A percentile compares a stretch with the other conserved stretches of the same genome.
Evolutionary conservation across 2,329 filamentous ascomycete genomes (phyloP).

Genomic region (Leptographium radiaticola): DNA sequence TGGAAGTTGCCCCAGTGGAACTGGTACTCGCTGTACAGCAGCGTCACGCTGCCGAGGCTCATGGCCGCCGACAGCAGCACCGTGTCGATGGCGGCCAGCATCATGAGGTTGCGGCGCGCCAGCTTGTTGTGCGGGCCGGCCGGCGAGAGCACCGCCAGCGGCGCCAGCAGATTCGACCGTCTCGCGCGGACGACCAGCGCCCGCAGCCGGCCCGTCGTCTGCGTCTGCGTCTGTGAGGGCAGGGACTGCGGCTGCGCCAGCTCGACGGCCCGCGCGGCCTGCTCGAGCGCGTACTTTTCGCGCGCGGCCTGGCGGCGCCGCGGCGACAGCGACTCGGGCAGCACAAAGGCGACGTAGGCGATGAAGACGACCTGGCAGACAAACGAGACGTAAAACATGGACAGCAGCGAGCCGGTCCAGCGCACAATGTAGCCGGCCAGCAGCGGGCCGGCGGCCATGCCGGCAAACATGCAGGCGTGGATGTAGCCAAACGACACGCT

Average conservation of each 20-base stretch:
- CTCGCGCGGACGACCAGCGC: conserved; percentile 16
- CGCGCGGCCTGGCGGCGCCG: conserved; percentile 57
- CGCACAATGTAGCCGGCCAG: conserved; percentile 70
- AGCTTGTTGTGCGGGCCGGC: conserved; percentile 47
- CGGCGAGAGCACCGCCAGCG: conserved; percentile 67
- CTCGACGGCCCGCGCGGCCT: conserved; percentile 22
- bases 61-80: conserved; percentile 72
- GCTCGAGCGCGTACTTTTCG: conserved; percentile 46
- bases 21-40: conserved; percentile 69
- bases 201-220: background rate
- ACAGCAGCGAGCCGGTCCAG: conserved; percentile 58
- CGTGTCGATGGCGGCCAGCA: conserved; percentile 69
- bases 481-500: conserved; percentile 81
- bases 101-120: conserved; percentile 67
- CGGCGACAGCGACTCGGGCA: conserved; percentile 76
- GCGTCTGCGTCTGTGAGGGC: too few relatives aligned
- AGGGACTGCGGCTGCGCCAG: background rate
- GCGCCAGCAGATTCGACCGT: conserved; percentile 56
- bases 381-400: conserved; percentile 75
- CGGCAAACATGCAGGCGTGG: conserved; percentile 76
- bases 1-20: conserved; percentile 78
- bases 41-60: conserved; percentile 65
- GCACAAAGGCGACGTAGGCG: conserved; percentile 51
- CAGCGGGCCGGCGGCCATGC: conserved; percentile 78
- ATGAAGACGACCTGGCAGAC: conserved; percentile 64